Base-by-base conservation (phyloP, 768 basidiomycete genomes). In the Mycena belliarum region DNA sequence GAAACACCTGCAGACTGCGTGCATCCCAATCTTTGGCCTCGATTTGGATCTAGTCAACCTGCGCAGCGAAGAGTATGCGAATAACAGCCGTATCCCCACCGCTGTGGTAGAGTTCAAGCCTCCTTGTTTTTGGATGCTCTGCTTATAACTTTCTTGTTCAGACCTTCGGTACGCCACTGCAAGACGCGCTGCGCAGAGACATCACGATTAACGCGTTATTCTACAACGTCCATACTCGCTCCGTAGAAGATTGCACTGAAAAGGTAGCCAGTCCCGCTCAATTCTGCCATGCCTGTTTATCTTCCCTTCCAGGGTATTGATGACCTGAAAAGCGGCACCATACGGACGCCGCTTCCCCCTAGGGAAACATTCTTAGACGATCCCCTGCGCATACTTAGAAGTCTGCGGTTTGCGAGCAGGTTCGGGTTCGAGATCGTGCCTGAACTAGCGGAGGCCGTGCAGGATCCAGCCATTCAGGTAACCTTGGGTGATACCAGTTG, bases 1-100 rank as follows among this genome's bases (percentile, higher is more conserved):
- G 29, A 99, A 99, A 69, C 97, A 99, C 73, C 81, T 99, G 28
- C 96, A 98, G 74, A 98, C 97, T 1, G 95, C 95, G 3, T 88
- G 88, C 40, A 87, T 93, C 37, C 85, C 83, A 41, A 74, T 98
- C 32, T 77, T 92, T 52, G 94, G 82, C 3, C 74, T 91, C 44
- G 92, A 95, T 56, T 77, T 98, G 45, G 97, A 99, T 71, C 86
- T 97, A 61, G 97, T 98, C 3, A 98, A 98, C 68, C 75, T 98
- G 53, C 77, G 97, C 61, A 91, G 88, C 61, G 97, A 99, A 72
- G 91, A 88, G 60, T 99, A 99, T 73, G 86, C 93, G 0, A 80
- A 83, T 35, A 79, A 85, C 46, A 95, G 92, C 71, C 82, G 97
- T 2, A 98, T 99, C 60, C 97, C 97, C 1, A 88, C 87, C 0